Conservation (phyloP, 495 filamentous ascomycete species). For the Pseudomonodictys pantanalensis region DNA sequence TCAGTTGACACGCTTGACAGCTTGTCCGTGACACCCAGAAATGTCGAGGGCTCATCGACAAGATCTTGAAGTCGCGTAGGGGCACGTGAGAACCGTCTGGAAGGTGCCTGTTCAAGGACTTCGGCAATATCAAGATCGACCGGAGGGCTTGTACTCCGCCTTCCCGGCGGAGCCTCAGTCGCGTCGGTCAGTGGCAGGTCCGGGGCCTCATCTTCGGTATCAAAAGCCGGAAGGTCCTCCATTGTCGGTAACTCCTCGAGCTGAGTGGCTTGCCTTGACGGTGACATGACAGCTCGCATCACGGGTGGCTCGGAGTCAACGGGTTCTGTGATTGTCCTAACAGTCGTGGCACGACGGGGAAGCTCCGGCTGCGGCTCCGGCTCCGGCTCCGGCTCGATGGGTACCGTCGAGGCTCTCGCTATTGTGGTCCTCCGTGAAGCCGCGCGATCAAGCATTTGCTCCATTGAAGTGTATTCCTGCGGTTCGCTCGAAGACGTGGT, state of each 20-base stretch:
- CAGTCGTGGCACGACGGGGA: background rate
- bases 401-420: too few species aligned
- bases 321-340: background rate
- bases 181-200: too few species aligned
- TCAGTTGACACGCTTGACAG: background rate
- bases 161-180: too few species aligned
- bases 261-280: background rate
- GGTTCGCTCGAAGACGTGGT: slow-evolving; percentile 7
- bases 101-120: too few species aligned
- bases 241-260: background rate
- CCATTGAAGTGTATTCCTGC: slow-evolving; percentile 2
- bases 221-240: background rate
- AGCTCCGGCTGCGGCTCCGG: background rate
- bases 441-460: slow-evolving; percentile 2
- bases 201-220: background rate
- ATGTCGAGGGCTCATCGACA: too few species aligned
- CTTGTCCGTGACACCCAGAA: background rate
- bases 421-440: background rate
- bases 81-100: too few species aligned
- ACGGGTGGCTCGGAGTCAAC: background rate
- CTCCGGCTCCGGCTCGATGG: too few species aligned
- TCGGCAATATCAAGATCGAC: too few species aligned
- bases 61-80: too few species aligned
- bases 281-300: background rate
- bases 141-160: too few species aligned